Percentiles rank a stretch among this genome's conserved stretches.
Conservation (phyloP, 2,329 filamentous ascomycete genomes). For the Hypoxylon sp. region DNA sequence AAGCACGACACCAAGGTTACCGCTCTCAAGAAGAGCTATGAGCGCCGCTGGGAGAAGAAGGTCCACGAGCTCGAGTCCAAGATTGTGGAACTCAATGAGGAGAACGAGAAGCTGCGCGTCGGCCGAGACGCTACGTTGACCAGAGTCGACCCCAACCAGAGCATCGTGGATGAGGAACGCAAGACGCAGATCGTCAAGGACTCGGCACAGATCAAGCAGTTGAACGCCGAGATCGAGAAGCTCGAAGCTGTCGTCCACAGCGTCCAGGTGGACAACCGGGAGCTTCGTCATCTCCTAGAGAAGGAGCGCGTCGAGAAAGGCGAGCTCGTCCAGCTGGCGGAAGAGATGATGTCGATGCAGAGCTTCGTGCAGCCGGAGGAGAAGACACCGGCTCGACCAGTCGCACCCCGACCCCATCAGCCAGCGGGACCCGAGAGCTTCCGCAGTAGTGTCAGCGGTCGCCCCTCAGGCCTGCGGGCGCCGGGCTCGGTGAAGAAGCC, state of each 20-base stretch:
- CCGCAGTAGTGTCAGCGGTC: conserved; percentile 60
- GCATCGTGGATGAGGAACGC: conserved; percentile 60
- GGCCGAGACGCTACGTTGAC: conserved; percentile 73
- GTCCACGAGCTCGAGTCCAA: conserved; percentile 78
- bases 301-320: conserved; percentile 83
- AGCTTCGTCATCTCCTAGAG: conserved; percentile 72
- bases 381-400: conserved; percentile 22
- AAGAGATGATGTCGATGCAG: conserved; percentile 82
- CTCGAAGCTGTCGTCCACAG: conserved; percentile 76
- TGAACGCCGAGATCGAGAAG: conserved; percentile 78
- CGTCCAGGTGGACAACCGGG: conserved; percentile 74
- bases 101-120: conserved; percentile 77
- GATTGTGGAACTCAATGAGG: conserved; percentile 72
- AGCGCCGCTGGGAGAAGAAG: conserved; percentile 88
- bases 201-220: conserved; percentile 71
- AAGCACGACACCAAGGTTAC: conserved; percentile 98
- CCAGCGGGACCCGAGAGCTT: conserved; percentile 51
- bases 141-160: conserved; percentile 59
- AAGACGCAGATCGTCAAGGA: conserved; percentile 68
- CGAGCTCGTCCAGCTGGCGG: conserved; percentile 80
- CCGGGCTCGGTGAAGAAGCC: conserved; percentile 59
- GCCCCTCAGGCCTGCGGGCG: conserved; percentile 67
- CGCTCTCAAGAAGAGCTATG: conserved; percentile 85
- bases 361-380: conserved; percentile 51
- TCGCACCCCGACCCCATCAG: conserved; percentile 14